Evolutionary conservation across 108 stramenopile genomes (phyloP).

Genomic region (Cyclotella choctawhatcheeana): DNA sequence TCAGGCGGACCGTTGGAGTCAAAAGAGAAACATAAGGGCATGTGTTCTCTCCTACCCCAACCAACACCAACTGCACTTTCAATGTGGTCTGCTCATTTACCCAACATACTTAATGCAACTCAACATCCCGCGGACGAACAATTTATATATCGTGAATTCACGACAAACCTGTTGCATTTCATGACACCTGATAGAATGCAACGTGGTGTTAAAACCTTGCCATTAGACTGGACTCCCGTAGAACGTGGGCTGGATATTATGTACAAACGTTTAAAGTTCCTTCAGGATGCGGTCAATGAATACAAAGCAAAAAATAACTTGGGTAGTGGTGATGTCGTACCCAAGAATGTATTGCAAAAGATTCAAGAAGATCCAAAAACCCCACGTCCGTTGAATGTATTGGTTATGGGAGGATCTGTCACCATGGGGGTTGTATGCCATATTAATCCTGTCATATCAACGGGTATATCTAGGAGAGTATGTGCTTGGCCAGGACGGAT

Average conservation of each 20-base stretch:
- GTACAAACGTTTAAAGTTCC: conserved; percentile 24
- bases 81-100: conserved; percentile 37
- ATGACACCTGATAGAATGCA: conserved; percentile 49
- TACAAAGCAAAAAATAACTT: conserved; percentile 15
- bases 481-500: conserved; percentile 76
- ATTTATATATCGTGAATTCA: conserved; percentile 41
- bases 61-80: conserved; percentile 46
- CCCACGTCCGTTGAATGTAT: conserved; percentile 69
- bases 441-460: conserved; percentile 50
- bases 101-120: conserved; percentile 35
- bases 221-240: conserved; percentile 48
- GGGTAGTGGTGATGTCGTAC: neutral
- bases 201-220: conserved; percentile 44
- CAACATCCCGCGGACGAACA: conserved; percentile 23
- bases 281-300: conserved; percentile 15
- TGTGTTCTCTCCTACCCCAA: conserved; percentile 40
- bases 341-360: conserved; percentile 18
- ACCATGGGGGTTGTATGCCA: conserved; percentile 77
- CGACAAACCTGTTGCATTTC: conserved; percentile 14
- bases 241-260: conserved; percentile 30
- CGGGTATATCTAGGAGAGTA: conserved; percentile 49
- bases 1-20: neutral
- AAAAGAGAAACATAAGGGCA: conserved; percentile 2
- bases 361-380: conserved; percentile 32
- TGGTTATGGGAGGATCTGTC: conserved; percentile 82